Evolutionary conservation across 2,329 filamentous ascomycete genomes (phyloP).

Genomic region (Paracoccidioides lutzii): DNA sequence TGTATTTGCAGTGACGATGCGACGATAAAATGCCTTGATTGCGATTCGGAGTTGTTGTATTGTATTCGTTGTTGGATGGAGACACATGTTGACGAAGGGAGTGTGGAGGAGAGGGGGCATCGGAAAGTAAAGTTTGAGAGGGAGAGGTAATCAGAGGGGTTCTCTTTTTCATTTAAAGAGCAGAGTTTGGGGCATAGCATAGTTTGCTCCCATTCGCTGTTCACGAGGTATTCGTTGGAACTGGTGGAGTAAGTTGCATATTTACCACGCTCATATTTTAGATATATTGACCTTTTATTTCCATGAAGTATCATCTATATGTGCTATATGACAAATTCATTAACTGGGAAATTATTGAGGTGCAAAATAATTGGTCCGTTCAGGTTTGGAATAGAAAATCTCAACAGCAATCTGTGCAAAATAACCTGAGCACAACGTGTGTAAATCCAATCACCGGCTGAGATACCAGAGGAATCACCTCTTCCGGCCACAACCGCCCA

Average conservation of each 20-base stretch:
- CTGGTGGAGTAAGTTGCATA: background rate
- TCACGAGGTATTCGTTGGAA: background rate
- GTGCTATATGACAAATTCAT: no score
- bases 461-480: no score
- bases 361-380: no score
- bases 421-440: no score
- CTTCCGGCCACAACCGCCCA: no score
- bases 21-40: constrained; percentile 58
- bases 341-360: no score
- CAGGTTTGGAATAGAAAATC: no score
- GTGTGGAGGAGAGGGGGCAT: constrained; percentile 58
- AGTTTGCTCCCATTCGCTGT: background rate
- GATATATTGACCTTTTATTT: no score
- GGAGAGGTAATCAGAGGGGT: background rate
- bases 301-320: no score
- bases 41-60: constrained; percentile 54
- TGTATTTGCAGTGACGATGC: constrained; percentile 72
- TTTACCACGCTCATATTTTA: no score
- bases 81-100: constrained; percentile 60
- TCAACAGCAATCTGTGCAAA: no score
- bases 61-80: constrained; percentile 70
- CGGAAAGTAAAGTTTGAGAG: constrained; percentile 46
- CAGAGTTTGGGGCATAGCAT: background rate
- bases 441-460: no score
- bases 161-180: background rate